Evolutionary conservation across 371 early-diverging fungal genomes (phyloP).

Genomic region (Mucor saturninus): DNA sequence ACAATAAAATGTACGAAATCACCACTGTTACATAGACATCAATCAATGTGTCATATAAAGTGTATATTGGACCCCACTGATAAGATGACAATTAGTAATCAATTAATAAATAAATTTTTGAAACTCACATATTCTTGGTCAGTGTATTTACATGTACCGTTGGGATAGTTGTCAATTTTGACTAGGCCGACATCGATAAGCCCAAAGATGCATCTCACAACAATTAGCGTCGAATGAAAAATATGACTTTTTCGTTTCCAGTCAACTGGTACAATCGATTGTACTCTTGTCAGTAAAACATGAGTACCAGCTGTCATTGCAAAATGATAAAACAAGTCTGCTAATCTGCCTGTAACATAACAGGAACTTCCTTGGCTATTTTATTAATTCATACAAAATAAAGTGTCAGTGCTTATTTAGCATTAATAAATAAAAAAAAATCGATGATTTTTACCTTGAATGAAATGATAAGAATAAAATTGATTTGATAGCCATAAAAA

Average conservation of each 20-base stretch:
- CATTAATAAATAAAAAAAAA: no score
- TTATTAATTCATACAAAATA: neutral
- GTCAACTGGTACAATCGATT: slow-evolving; percentile 33
- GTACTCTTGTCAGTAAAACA: slow-evolving; percentile 38
- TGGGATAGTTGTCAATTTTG: slow-evolving; percentile 3
- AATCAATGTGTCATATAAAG: slow-evolving; percentile 42
- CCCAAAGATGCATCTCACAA: slow-evolving; percentile 32
- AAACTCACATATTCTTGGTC: slow-evolving; percentile 40
- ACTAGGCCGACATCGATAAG: slow-evolving; percentile 36
- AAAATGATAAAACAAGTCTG: slow-evolving; percentile 45
- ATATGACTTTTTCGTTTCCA: slow-evolving; percentile 15
- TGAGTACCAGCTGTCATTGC: slow-evolving; percentile 42
- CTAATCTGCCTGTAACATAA: slow-evolving; percentile 21
- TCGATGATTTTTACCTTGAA: slow-evolving; percentile 5
- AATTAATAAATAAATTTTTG: neutral
- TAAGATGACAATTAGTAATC: neutral
- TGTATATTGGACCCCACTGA: slow-evolving; percentile 53
- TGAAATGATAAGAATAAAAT: slow-evolving; percentile 26
- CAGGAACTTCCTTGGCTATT: slow-evolving; percentile 26
- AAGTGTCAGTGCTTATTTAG: no score
- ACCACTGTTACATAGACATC: slow-evolving; percentile 47
- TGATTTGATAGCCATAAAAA: slow-evolving; percentile 29
- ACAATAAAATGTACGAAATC: slow-evolving; percentile 35
- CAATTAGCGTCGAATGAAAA: slow-evolving; percentile 16
- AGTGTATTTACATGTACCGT: slow-evolving; percentile 34